Evolutionary conservation across 225 moss, liverwort and hornwort species (phyloP), one percentile per base, ranked within the genome.

Genomic region (Pleurozium schreberi): DNA sequence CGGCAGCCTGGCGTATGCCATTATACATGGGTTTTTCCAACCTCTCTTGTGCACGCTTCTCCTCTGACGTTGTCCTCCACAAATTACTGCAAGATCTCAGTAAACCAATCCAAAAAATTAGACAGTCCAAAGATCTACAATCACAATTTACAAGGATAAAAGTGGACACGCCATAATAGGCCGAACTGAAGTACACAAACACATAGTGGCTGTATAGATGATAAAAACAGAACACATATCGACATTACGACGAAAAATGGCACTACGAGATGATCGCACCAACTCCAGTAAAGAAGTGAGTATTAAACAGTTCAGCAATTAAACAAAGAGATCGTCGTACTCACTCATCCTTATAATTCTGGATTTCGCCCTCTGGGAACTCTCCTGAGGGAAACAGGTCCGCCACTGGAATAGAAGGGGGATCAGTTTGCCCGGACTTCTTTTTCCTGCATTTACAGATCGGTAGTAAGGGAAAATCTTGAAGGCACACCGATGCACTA

Each of bases 21-120:
- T 96, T 97, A 88, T 98, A 97, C 92, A 98, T 87, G 14, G 98
- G 98, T 76, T 96, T 97, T 90, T 97, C 96, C 83, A 98, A 86
- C 82, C 97, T 94, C 92, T 98, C 97, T 89, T 96, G 97, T 64
- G 91, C 96, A 86, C 96, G 94, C 91, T 98, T 98, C 91, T 98
- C 97, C 90, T 95, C 96, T 33, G 96, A 96, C 5, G 96, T 98
- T 77, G 92, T 91, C 90, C 96, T 95, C 98, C 97, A 98, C 75
- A 97, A 82, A 90, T 98, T 98, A 89, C 97, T 98, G 94, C 73
- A 89, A 63, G 20, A 31, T 33, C 12, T 65, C 84, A 63, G 38
- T 47, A 81, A 26, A 62, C 52, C 55, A 19, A 69, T 82, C 74
- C 53, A 83, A 85, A 73, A n/a, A 62, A 16, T 75, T 70, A 88